Evolutionary conservation across 139 green algal species (phyloP).

Genomic region (Haematococcus lacustris): DNA sequence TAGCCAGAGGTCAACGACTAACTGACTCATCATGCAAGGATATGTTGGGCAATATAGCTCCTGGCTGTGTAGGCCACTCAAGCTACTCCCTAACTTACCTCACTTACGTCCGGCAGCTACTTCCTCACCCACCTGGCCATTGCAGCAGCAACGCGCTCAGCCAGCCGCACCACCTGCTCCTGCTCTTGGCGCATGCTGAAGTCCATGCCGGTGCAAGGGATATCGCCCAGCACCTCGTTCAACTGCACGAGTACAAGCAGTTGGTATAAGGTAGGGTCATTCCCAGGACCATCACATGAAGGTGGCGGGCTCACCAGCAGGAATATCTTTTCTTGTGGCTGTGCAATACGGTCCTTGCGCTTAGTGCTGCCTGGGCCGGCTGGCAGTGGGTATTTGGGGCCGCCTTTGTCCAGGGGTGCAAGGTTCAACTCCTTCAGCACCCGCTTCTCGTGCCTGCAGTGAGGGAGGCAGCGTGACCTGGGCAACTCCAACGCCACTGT

Average conservation of each 20-base stretch:
- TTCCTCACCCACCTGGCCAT: conserved; percentile 45
- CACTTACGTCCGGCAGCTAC: neutral
- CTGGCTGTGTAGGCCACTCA: neutral
- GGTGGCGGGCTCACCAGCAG: conserved; percentile 72
- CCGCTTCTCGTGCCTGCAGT: conserved; percentile 59
- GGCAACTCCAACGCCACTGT: no score
- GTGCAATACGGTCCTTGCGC: conserved; percentile 52
- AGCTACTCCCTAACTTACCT: neutral
- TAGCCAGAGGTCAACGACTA: neutral
- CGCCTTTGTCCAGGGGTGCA: conserved; percentile 3
- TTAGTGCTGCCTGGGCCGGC: no score
- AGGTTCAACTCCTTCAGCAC: conserved; percentile 63
- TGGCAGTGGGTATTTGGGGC: conserved; percentile 47
- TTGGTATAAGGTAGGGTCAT: neutral
- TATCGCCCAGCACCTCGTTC: conserved; percentile 62
- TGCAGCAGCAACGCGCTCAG: conserved; percentile 38
- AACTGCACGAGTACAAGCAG: conserved; percentile 34
- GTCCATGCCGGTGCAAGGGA: conserved; percentile 50
- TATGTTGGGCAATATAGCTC: neutral
- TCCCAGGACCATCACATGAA: no score
- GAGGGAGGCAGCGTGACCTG: no score
- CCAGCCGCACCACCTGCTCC: conserved; percentile 38
- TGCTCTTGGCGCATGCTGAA: conserved; percentile 56
- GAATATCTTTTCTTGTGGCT: conserved; percentile 64
- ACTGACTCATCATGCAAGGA: neutral